Conservation (phyloP, 495 filamentous ascomycete species). For the Penicillium canescens region DNA sequence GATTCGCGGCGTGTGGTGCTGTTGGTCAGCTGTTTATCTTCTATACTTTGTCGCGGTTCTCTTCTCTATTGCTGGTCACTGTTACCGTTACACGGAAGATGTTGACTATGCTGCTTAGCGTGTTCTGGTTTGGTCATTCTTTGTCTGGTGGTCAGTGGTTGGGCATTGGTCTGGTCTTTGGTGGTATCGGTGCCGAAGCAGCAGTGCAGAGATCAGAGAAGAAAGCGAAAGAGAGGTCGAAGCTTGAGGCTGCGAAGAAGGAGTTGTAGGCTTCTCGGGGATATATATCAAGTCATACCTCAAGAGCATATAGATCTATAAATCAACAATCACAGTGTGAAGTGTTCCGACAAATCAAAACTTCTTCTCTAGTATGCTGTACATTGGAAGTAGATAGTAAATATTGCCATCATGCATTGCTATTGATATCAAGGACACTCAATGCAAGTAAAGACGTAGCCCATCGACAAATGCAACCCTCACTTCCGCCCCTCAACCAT, state of each 20-base stretch:
- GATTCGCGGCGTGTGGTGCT: constrained; percentile 89
- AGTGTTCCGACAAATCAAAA: background rate
- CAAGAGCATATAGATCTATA: background rate
- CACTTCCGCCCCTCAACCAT: constrained; percentile 80
- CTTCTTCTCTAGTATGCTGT: too few species aligned
- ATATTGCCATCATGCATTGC: background rate
- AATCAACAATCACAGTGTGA: background rate
- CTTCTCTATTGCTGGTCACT: constrained; percentile 87
- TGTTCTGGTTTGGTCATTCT: constrained; percentile 90
- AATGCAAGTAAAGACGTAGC: background rate
- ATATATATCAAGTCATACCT: constrained; percentile 7
- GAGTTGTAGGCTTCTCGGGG: constrained; percentile 20
- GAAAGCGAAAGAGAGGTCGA: constrained; percentile 72
- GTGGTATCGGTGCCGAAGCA: constrained; percentile 90
- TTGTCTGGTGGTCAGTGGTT: constrained; percentile 86
- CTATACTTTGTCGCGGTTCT: constrained; percentile 91
- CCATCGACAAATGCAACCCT: background rate
- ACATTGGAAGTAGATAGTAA: background rate
- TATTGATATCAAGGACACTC: constrained; percentile 1
- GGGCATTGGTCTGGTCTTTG: constrained; percentile 90
- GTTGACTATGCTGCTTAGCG: constrained; percentile 96
- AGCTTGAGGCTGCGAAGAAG: constrained; percentile 51
- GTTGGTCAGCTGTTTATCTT: constrained; percentile 98
- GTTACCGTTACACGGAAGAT: constrained; percentile 98
- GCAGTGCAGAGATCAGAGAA: constrained; percentile 82